Conservation (phyloP, 1,139 yeast genomes). For the Tardiomyces blankii region DNA sequence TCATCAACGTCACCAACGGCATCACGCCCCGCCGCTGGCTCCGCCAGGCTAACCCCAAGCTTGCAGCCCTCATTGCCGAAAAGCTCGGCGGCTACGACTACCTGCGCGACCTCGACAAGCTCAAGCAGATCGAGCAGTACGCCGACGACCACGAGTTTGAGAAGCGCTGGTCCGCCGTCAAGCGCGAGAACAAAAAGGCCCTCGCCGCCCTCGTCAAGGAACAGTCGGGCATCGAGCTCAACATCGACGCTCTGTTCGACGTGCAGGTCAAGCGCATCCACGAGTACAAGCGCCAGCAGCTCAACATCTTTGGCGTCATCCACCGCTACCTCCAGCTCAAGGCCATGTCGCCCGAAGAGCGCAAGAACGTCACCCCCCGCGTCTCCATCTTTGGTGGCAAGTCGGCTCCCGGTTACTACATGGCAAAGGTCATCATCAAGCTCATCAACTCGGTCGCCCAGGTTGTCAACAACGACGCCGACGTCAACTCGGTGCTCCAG, state of each 20-base stretch:
- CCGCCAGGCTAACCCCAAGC: slow-evolving; percentile 80
- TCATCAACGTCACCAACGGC: slow-evolving; percentile 90
- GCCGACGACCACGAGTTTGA: slow-evolving; percentile 63
- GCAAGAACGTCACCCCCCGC: slow-evolving; percentile 56
- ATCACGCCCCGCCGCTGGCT: slow-evolving; percentile 96
- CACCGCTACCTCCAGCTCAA: slow-evolving; percentile 72
- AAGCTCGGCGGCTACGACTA: slow-evolving; percentile 61
- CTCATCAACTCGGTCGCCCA: slow-evolving; percentile 72
- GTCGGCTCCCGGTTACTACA: slow-evolving; percentile 94
- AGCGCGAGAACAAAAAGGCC: slow-evolving; percentile 55
- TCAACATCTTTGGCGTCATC: slow-evolving; percentile 83
- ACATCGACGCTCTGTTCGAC: slow-evolving; percentile 65
- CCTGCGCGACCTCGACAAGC: slow-evolving; percentile 54
- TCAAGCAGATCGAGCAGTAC: slow-evolving; percentile 57
- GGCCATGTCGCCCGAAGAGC: slow-evolving; percentile 53
- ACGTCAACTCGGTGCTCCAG: slow-evolving; percentile 64
- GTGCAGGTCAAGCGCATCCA: slow-evolving; percentile 92
- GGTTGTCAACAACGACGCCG: slow-evolving; percentile 69
- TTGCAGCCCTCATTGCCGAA: slow-evolving; percentile 60
- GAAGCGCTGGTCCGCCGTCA: slow-evolving; percentile 59
- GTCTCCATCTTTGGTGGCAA: slow-evolving; percentile 87
- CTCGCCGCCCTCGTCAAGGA: slow-evolving; percentile 61
- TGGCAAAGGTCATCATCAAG: slow-evolving; percentile 86
- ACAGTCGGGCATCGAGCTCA: slow-evolving; percentile 58
- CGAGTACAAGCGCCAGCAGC: slow-evolving; percentile 91